Base-by-base conservation (phyloP, 306 rosid species). In the Sophora flavescens region DNA sequence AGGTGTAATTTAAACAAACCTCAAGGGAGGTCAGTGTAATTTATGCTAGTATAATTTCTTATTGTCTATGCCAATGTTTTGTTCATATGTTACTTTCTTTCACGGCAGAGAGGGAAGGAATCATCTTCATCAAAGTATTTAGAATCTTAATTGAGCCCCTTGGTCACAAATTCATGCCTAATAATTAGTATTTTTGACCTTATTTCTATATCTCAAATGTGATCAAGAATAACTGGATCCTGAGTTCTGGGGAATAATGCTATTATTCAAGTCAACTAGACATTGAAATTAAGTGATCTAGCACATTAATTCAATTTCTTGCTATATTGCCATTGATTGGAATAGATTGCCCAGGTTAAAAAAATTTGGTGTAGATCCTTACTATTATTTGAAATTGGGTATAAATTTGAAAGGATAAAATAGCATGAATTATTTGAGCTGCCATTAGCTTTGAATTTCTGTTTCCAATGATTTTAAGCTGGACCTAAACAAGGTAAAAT, bases 351-450 rank as follows among this genome's bases (percentile, higher is more conserved):
- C 67, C 26, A 0, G 8, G 16, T 67, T 47, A 14, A 45, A 13
- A n/a, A 36, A 47, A 5, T n/a, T 26, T 11, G 58, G 0, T 65
- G 35, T 47, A 8, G 67, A 57, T 54, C 36, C 32, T 16, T 35
- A 73, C 11, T 33, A 26, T 52, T 53, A 11, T 41, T 15, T 42
- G 39, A 74, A 16, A 16, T 16, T 63, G 30, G 32, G 44, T 71
- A 17, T 57, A 9, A 63, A n/a, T 14, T 59, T 66, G 76, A 65
- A 73, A 32, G 59, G 63, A 30, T 80, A 47, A 45, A 67, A 30
- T 2, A 73, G 41, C 66, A 50, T 58, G 53, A 8, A 74, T 48
- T 28, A n/a, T 48, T 73, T 54, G 32, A 54, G 75, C 16, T 28
- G 68, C 56, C 30, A 3, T 65, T 80, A 48, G 17, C 17, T 41